Evolutionary conservation across 1,284 basidiomycete species (phyloP).

Genomic region (Veloboletus limbatus): DNA sequence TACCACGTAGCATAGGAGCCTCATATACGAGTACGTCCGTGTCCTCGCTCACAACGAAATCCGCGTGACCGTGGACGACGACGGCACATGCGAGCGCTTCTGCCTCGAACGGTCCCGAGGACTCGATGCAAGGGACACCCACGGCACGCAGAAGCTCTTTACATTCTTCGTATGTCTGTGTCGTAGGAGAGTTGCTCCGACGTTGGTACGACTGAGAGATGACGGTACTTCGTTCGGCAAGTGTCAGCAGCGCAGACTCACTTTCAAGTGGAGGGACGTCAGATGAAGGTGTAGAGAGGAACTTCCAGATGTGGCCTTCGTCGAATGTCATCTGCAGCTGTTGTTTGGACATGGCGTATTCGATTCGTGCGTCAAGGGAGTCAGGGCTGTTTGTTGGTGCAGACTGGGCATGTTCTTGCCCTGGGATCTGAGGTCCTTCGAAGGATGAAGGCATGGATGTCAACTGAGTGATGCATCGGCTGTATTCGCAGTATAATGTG

Average conservation of each 20-base stretch:
- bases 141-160: constrained; percentile 65
- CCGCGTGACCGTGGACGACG: constrained; percentile 68
- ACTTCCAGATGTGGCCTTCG: constrained; percentile 63
- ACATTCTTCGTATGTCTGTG: constrained; percentile 60
- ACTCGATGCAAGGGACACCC: constrained; percentile 74
- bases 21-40: constrained; percentile 80
- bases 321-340: constrained; percentile 60
- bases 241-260: constrained; percentile 34
- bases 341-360: constrained; percentile 58
- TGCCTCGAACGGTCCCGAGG: constrained; percentile 70
- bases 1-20: constrained; percentile 74
- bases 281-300: constrained; percentile 30
- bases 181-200: constrained; percentile 55
- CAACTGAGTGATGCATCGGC: constrained; percentile 46
- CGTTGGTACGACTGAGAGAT: constrained; percentile 63
- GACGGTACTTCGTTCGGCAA: constrained; percentile 49
- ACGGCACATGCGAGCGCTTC: constrained; percentile 80
- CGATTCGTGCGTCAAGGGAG: constrained; percentile 37
- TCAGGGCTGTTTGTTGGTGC: constrained; percentile 24
- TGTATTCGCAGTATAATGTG: constrained; percentile 50
- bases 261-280: constrained; percentile 14
- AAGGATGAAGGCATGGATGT: constrained; percentile 36
- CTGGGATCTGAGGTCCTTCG: constrained; percentile 18
- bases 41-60: constrained; percentile 87
- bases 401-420: constrained; percentile 1